phyloP scores from a whole-genome alignment of 192 early-diverging fungal species.

The Coemansia sp. region DNA sequence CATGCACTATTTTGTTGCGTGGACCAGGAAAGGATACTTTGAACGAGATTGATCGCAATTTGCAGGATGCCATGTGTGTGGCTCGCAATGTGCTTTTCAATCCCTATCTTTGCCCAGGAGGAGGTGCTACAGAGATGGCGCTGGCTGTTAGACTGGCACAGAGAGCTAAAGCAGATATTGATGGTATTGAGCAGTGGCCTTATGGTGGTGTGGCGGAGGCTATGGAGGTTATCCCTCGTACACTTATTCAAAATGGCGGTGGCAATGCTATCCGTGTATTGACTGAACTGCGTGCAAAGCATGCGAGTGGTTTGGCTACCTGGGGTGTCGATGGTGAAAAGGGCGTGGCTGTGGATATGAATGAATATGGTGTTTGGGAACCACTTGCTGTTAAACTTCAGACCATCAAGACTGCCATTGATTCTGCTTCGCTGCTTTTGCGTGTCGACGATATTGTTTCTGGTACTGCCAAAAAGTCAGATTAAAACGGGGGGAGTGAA shows the following conservation, averaged over 20 bases:
- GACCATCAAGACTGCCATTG: conserved; percentile 99
- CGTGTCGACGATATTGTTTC: conserved; percentile 98
- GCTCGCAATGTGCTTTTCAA: conserved; percentile 98
- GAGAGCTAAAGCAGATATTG: conserved; percentile 77
- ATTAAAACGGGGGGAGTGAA: too few species aligned
- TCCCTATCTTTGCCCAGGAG: conserved; percentile 89
- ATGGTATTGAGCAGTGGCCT: conserved; percentile 94
- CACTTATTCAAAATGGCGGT: conserved; percentile 98
- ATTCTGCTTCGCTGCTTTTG: conserved; percentile 80
- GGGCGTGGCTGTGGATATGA: conserved; percentile 95
- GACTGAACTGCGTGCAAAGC: conserved; percentile 93
- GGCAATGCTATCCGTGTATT: conserved; percentile 96
- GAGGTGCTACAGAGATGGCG: conserved; percentile 98
- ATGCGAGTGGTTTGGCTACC: conserved; percentile 78
- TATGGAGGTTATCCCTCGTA: conserved; percentile 97
- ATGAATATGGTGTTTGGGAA: conserved; percentile 98
- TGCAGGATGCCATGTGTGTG: conserved; percentile 98
- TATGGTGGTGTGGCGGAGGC: conserved; percentile 94
- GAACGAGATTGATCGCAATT: conserved; percentile 97
- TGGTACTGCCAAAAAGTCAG: conserved; percentile 34
- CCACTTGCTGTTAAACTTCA: conserved; percentile 99
- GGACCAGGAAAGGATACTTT: conserved; percentile 97
- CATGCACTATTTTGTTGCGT: conserved; percentile 95
- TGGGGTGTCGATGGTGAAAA: conserved; percentile 95
- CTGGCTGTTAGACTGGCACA: conserved; percentile 83